Percentiles rank a stretch among this genome's conserved stretches.
Evolutionary conservation across 257 asterid species (phyloP).

Genomic region (Solanum paucissectum): DNA sequence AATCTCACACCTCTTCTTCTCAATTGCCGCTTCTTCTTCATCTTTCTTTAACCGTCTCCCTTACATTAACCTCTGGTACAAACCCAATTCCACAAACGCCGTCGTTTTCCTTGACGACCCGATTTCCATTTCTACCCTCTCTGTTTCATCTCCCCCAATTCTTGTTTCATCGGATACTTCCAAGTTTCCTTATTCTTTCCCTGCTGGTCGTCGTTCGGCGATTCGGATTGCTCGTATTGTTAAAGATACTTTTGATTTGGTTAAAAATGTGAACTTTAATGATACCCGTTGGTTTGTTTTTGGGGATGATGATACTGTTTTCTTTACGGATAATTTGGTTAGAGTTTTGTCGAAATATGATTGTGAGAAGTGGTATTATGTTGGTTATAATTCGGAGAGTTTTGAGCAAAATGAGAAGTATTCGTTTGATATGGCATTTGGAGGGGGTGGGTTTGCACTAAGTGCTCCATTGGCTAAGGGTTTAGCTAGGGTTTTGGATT

Average conservation of each 20-base stretch:
- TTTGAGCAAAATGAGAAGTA: slow-evolving; percentile 63
- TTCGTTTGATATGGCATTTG: slow-evolving; percentile 67
- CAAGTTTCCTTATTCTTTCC: slow-evolving; percentile 22
- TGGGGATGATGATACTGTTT: slow-evolving; percentile 71
- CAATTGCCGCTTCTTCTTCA: slow-evolving; percentile 59
- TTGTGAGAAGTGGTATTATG: slow-evolving; percentile 44
- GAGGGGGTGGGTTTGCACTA: slow-evolving; percentile 76
- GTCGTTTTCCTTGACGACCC: slow-evolving; percentile 53
- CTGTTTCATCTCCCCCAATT: slow-evolving; percentile 27
- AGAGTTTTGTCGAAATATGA: slow-evolving; percentile 52
- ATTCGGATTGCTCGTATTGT: slow-evolving; percentile 60
- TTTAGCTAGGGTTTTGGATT: slow-evolving; percentile 50
- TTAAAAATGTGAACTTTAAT: slow-evolving; percentile 8
- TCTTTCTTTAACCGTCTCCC: slow-evolving; percentile 43
- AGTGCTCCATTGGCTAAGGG: slow-evolving; percentile 66
- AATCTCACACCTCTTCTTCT: slow-evolving; percentile 34
- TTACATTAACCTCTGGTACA: slow-evolving; percentile 57
- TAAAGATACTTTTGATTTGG: slow-evolving; percentile 40
- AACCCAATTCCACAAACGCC: slow-evolving; percentile 42
- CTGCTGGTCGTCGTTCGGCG: slow-evolving; percentile 31
- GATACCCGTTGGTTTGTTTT: slow-evolving; percentile 60
- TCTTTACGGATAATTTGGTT: slow-evolving; percentile 47
- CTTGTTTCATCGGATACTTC: slow-evolving; percentile 37
- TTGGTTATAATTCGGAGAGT: slow-evolving; percentile 58
- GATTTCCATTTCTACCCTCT: slow-evolving; percentile 3